These are phyloP conservation scores for Tolypocladium ophioglossoides DNA, from an alignment of 2,329 filamentous ascomycete genomes.

Conservation along the genomic window DNA sequence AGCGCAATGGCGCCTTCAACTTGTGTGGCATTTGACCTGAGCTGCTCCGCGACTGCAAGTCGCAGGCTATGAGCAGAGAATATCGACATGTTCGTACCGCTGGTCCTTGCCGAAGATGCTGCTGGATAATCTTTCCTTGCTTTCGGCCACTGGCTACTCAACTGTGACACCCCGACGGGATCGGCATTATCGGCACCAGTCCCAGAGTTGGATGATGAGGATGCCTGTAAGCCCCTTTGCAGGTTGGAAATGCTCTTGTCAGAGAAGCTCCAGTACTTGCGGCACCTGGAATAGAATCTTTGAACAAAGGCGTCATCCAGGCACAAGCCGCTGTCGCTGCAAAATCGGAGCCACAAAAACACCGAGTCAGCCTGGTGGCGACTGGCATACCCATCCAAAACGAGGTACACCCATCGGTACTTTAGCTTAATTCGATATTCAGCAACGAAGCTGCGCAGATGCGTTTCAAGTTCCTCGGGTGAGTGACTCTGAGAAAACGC, in stretches of 20 bases:
- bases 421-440: conserved; percentile 15
- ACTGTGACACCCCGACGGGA: neutral
- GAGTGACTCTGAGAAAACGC: conserved; percentile 15
- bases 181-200: neutral
- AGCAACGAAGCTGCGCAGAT: conserved; percentile 16
- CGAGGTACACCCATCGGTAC: conserved; percentile 15
- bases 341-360: conserved; percentile 22
- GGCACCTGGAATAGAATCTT: conserved; percentile 16
- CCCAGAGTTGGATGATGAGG: neutral
- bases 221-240: conserved; percentile 1
- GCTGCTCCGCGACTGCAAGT: conserved; percentile 34
- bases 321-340: conserved; percentile 14
- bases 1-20: conserved; percentile 24
- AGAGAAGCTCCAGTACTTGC: conserved; percentile 23
- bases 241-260: conserved; percentile 13
- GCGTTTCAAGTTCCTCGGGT: conserved; percentile 14
- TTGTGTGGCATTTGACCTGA: conserved; percentile 19
- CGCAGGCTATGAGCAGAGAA: conserved; percentile 20
- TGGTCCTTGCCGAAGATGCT: neutral
- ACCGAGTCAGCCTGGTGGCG: conserved; percentile 16
- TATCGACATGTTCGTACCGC: neutral
- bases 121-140: neutral
- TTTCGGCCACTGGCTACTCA: neutral
- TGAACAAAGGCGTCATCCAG: conserved; percentile 19
- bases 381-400: conserved; percentile 19